phyloP scores from a whole-genome alignment of 2,329 filamentous ascomycete species.

The Berkeleyomyces rouxiae region DNA sequence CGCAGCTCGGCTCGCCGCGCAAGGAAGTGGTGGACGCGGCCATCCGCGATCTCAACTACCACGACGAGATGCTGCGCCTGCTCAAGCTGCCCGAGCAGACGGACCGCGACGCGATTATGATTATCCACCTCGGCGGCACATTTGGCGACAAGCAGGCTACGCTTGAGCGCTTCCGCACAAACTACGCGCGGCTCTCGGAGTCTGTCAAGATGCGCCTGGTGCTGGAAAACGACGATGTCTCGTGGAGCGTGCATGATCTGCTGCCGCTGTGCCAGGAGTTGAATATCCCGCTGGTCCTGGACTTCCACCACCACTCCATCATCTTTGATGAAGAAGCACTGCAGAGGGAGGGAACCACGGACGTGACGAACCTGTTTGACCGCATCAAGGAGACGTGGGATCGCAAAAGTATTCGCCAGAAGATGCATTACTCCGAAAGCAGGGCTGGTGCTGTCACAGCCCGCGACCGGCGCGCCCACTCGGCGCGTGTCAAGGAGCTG shows the following conservation, averaged over 20 bases:
- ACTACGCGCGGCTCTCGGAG: slow-evolving; percentile 50
- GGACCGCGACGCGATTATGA: slow-evolving; percentile 80
- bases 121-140: slow-evolving; percentile 79
- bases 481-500: slow-evolving; percentile 57
- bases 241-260: slow-evolving; percentile 82
- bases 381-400: slow-evolving; percentile 74
- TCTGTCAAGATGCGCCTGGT: slow-evolving; percentile 68
- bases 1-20: slow-evolving; percentile 73
- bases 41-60: slow-evolving; percentile 70
- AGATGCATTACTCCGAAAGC: slow-evolving; percentile 93
- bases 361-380: slow-evolving; percentile 58
- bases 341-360: slow-evolving; percentile 72
- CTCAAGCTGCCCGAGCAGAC: slow-evolving; percentile 62
- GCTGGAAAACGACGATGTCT: slow-evolving; percentile 86
- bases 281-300: slow-evolving; percentile 82
- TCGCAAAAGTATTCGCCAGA: slow-evolving; percentile 69
- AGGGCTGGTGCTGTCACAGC: slow-evolving; percentile 31
- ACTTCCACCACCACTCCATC: slow-evolving; percentile 94
- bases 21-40: slow-evolving; percentile 60
- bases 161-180: slow-evolving; percentile 58
- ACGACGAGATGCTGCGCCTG: slow-evolving; percentile 67
- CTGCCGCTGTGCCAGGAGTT: slow-evolving; percentile 81
- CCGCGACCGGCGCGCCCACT: slow-evolving; percentile 70
- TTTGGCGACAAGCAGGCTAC: slow-evolving; percentile 78
- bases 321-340: slow-evolving; percentile 63